Percentiles rank a stretch among this genome's conserved stretches.
Conservation (phyloP, 805 yeast species). For the Saturnispora zaruensis region DNA sequence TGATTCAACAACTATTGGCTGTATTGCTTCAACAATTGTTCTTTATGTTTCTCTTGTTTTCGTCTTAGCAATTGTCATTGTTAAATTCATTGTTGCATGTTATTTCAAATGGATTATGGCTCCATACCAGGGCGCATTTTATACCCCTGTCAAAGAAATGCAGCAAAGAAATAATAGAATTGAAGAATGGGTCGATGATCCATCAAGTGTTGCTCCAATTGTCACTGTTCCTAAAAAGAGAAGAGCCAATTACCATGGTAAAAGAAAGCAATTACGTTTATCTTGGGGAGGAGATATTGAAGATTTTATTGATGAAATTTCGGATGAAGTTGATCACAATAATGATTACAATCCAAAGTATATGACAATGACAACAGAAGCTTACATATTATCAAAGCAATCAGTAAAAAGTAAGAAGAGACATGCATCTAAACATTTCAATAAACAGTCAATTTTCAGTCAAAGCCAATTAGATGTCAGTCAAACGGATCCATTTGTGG, state of each 20-base stretch:
- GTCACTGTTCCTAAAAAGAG: constrained; percentile 41
- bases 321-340: neutral
- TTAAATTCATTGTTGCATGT: constrained; percentile 77
- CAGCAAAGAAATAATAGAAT: constrained; percentile 54
- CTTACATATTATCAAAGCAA: constrained; percentile 24
- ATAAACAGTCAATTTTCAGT: constrained; percentile 9
- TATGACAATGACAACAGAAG: constrained; percentile 63
- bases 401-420: neutral
- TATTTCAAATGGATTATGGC: constrained; percentile 83
- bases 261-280: constrained; percentile 28
- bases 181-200: constrained; percentile 80
- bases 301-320: constrained; percentile 17
- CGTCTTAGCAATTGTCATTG: constrained; percentile 69
- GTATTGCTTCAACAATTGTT: constrained; percentile 84
- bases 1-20: constrained; percentile 86
- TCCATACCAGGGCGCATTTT: constrained; percentile 69
- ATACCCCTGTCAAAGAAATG: constrained; percentile 46
- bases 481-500: constrained; percentile 22
- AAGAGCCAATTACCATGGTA: constrained; percentile 38
- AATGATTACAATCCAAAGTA: constrained; percentile 35
- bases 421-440: neutral
- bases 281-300: constrained; percentile 35
- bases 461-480: constrained; percentile 9
- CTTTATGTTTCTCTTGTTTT: constrained; percentile 74
- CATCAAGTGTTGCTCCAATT: constrained; percentile 42